Evolutionary conservation across 306 rosid genomes (phyloP).

Genomic region (Rubus idaeus): DNA sequence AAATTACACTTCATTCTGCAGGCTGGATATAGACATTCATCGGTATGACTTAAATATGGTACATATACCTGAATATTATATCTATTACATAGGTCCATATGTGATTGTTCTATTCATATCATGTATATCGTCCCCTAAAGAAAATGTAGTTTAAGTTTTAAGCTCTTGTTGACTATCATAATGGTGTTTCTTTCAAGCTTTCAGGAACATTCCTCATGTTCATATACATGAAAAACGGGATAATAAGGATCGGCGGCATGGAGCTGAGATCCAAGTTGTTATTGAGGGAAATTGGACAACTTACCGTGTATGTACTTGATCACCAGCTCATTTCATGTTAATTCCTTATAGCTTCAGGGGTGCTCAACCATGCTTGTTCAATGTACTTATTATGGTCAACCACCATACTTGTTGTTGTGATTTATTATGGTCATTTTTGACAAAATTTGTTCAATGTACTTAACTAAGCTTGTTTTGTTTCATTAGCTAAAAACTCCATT

Average conservation of each 20-base stretch:
- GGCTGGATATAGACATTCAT: slow-evolving; percentile 95
- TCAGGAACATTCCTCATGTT: slow-evolving; percentile 91
- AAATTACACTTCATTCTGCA: slow-evolving; percentile 70
- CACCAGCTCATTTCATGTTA: slow-evolving; percentile 18
- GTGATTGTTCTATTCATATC: not conserved
- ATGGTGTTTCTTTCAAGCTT: slow-evolving; percentile 22
- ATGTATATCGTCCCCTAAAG: not conserved
- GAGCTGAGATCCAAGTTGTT: slow-evolving; percentile 98
- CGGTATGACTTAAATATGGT: slow-evolving; percentile 42
- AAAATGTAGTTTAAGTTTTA: not conserved
- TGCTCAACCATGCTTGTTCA: not conserved
- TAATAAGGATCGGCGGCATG: slow-evolving; percentile 68
- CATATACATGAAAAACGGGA: slow-evolving; percentile 82
- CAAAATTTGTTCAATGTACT: not conserved
- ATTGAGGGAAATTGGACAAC: slow-evolving; percentile 99
- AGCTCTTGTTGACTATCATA: slow-evolving; percentile 25
- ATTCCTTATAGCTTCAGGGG: slow-evolving; percentile 16
- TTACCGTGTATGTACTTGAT: slow-evolving; percentile 62
- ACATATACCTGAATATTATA: slow-evolving; percentile 1
- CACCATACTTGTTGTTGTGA: not conserved
- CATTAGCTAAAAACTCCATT: slow-evolving; percentile 26
- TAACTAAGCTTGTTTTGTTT: slow-evolving; percentile 4
- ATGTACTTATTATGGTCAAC: no score
- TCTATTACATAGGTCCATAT: not conserved
- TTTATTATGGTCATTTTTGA: slow-evolving; percentile 24